Conservation (phyloP, 2,329 filamentous ascomycete species). For the Aspergillus sp. region DNA sequence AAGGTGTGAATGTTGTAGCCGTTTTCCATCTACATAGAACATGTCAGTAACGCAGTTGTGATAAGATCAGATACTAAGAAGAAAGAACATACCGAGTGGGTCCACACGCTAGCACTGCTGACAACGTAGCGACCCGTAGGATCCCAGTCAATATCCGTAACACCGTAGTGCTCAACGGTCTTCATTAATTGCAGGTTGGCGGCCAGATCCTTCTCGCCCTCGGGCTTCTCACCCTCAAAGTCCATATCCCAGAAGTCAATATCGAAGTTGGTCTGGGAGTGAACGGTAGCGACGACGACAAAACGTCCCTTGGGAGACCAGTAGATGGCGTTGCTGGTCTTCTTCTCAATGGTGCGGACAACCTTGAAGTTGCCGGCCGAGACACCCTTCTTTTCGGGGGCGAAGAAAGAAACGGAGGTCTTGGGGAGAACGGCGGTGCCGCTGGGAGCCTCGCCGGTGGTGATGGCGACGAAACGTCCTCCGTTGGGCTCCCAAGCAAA, state of each 20-base stretch:
- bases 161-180: constrained; percentile 90
- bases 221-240: constrained; percentile 94
- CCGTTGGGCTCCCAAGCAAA: constrained; percentile 99
- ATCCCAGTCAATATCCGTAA: constrained; percentile 98
- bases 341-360: constrained; percentile 93
- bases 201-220: constrained; percentile 88
- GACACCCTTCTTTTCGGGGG: constrained; percentile 89
- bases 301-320: constrained; percentile 97
- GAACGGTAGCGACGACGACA: constrained; percentile 88
- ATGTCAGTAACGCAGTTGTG: constrained; percentile 4
- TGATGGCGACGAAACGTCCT: constrained; percentile 95
- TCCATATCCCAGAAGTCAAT: constrained; percentile 98
- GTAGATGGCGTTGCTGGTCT: constrained; percentile 99
- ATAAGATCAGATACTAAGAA: constrained; percentile 15
- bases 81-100: constrained; percentile 74
- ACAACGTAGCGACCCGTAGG: constrained; percentile 93
- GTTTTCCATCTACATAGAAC: constrained; percentile 80
- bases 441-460: constrained; percentile 78
- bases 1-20: constrained; percentile 99
- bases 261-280: constrained; percentile 90
- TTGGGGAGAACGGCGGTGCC: constrained; percentile 85
- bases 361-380: constrained; percentile 92
- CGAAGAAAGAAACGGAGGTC: constrained; percentile 94
- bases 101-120: constrained; percentile 92
- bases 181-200: constrained; percentile 96